These are phyloP conservation scores for Medicago arabica DNA, from an alignment of 306 rosid genomes.

Conservation along the genomic window DNA sequence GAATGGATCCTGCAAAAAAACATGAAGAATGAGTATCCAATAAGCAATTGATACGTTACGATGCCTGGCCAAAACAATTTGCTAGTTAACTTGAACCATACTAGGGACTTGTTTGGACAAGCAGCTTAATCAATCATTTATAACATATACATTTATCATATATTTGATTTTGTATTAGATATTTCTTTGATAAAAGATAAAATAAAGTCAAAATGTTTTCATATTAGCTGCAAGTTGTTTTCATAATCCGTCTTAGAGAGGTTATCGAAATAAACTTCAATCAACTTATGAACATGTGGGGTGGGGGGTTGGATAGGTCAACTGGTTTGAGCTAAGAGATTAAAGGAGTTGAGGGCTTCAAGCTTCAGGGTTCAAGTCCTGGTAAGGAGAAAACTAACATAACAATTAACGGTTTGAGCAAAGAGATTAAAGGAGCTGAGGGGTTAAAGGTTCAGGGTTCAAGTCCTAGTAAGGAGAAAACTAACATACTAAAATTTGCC, in stretches of 20 bases:
- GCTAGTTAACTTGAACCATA: not conserved
- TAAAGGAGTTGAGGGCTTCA: no score
- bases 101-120: not conserved
- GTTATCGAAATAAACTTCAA: not conserved
- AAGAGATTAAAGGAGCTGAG: no score
- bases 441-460: no score
- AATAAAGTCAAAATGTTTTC: not conserved
- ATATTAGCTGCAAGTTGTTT: not conserved
- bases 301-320: no score
- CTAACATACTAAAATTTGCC: no score
- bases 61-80: not conserved
- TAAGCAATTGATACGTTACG: not conserved
- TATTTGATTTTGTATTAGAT: not conserved
- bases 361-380: no score
- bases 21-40: not conserved
- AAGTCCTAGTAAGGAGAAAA: no score
- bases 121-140: not conserved
- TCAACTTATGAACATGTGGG: no score
- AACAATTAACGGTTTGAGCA: no score
- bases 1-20: constrained; percentile 64
- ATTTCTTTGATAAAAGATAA: not conserved
- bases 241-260: not conserved
- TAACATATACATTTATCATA: not conserved
- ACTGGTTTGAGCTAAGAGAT: no score
- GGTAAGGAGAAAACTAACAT: no score